Evolutionary conservation across 805 yeast genomes (phyloP).

Genomic region (Pichia nanzhaoensis): DNA sequence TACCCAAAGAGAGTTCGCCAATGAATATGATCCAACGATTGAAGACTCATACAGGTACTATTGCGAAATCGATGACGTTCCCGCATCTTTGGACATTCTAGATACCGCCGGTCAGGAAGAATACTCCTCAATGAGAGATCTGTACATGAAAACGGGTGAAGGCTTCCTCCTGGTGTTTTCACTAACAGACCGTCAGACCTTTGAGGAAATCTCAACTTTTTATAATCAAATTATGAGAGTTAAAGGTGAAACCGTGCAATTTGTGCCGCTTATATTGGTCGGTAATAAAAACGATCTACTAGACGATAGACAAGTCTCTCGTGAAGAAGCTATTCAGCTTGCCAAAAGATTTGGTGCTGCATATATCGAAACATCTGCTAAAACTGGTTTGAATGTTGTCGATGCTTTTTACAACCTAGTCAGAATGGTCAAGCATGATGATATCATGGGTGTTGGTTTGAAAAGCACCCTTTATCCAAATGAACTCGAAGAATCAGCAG

Average conservation of each 20-base stretch:
- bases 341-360: conserved; percentile 64
- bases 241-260: conserved; percentile 43
- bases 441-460: conserved; percentile 22
- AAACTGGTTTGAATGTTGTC: conserved; percentile 74
- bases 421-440: conserved; percentile 27
- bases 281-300: conserved; percentile 70
- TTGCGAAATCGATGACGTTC: conserved; percentile 74
- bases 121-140: conserved; percentile 88
- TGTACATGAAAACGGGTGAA: conserved; percentile 94
- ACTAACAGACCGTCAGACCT: conserved; percentile 76
- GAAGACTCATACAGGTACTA: conserved; percentile 89
- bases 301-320: conserved; percentile 57
- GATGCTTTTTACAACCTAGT: conserved; percentile 33
- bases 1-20: conserved; percentile 91
- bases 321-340: conserved; percentile 50
- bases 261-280: conserved; percentile 70
- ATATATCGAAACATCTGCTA: conserved; percentile 90
- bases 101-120: conserved; percentile 99
- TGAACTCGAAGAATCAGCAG: conserved; percentile 3
- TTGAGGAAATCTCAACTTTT: conserved; percentile 77
- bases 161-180: conserved; percentile 88
- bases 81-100: conserved; percentile 74
- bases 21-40: conserved; percentile 97
- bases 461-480: conserved; percentile 25
- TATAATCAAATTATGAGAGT: conserved; percentile 40